These are phyloP conservation scores for Arxiozyma slooffiae DNA, from an alignment of 1,139 yeast genomes.

Conservation along the genomic window DNA sequence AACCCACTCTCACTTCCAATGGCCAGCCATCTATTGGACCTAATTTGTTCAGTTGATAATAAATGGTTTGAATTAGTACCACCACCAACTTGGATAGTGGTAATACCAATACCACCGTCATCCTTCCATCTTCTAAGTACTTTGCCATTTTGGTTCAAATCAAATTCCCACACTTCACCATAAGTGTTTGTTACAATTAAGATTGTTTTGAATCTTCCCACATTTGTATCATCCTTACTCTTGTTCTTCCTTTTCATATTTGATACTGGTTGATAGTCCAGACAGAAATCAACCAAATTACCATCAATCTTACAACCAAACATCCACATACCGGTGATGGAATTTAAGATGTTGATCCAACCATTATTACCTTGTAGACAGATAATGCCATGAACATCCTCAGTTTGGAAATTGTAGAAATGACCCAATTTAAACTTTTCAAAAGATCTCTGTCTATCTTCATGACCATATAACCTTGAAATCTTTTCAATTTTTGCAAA, in stretches of 20 bases:
- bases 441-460: constrained; percentile 72
- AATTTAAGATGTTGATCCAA: constrained; percentile 75
- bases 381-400: constrained; percentile 54
- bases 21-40: constrained; percentile 71
- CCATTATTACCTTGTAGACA: constrained; percentile 81
- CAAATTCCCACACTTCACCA: constrained; percentile 93
- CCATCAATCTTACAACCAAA: constrained; percentile 87
- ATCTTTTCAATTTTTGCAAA: constrained; percentile 56
- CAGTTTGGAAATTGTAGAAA: constrained; percentile 16
- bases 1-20: constrained; percentile 83
- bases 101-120: constrained; percentile 76
- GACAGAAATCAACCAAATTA: constrained; percentile 66
- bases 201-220: constrained; percentile 26
- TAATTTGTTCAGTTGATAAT: constrained; percentile 19
- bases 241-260: constrained; percentile 1
- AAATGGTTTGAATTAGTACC: constrained; percentile 29
- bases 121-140: constrained; percentile 72
- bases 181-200: constrained; percentile 58
- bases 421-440: constrained; percentile 68
- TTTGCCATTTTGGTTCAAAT: constrained; percentile 38
- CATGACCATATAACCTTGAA: constrained; percentile 86
- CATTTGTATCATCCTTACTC: constrained; percentile 6
- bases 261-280: constrained; percentile 35
- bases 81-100: constrained; percentile 75
- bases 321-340: constrained; percentile 74